Base-by-base conservation (phyloP, 192 early-diverging fungal species). In the Endogone sp. region DNA sequence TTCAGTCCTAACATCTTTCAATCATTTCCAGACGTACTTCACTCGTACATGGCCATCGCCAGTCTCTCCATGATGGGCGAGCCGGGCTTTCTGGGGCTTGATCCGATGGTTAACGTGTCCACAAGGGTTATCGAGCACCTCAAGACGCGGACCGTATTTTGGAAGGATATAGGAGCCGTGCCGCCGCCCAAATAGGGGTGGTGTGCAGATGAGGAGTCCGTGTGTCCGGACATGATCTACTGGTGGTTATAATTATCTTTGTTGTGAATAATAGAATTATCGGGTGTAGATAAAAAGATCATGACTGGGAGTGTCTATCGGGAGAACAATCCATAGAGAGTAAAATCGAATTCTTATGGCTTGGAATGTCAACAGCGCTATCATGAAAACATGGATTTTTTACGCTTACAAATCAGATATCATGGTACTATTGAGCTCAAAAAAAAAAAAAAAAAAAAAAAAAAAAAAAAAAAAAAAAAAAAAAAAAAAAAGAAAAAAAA, bases 31-130 rank as follows among this genome's bases (percentile, higher is more conserved):
- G 94, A 96, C 79, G 67, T 90, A 6, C 60, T 94, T 69, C 94
- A 96, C 69, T 84, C 93, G 0, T 95, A 96, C 70, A 88, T 96
- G 87, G 93, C 89, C 9, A 62, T 96, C 11, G 89, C 92, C 0
- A 84, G 79, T 0, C 66, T 95, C 10, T 82, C 90, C 1, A 63
- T 92, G 30, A 80, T 86, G 68, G 69, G 75, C 13, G 81, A 82
- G 30, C 75, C 83, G 21, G 87, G 82, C 9, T 29, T 89, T 21
- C 58, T 63, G 29, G 73, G 79, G 21, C 32, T 91, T 55, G 73
- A 83, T 65, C 74, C 86, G 2, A 76, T 70, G 22, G 63, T 91
- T 22, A 91, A 90, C 75, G 62, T 84, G n/a, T 79, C 90, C 6
- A 67, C 61, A 32, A 73, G 71, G n/a, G 68, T 69, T 32, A 26